Conservation (phyloP, 1,139 yeast species). For the Candida gigantensis region DNA sequence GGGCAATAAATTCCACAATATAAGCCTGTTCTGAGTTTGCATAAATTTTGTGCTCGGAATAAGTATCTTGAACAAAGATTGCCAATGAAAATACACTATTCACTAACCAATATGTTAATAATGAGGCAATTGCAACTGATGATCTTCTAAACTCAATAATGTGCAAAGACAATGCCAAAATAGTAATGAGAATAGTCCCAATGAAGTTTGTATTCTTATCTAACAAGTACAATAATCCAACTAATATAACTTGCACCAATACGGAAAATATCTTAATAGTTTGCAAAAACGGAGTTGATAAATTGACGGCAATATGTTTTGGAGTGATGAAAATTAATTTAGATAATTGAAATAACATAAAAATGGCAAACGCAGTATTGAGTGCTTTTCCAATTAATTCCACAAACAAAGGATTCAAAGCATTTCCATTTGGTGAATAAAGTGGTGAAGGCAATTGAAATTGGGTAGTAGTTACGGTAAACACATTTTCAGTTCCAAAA, state of each 20-base stretch:
- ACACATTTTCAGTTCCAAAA: constrained; percentile 3
- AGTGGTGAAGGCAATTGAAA: constrained; percentile 15
- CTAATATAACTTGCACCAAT: constrained; percentile 8
- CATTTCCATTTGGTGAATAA: constrained; percentile 19
- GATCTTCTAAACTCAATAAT: constrained; percentile 33
- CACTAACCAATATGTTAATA: constrained; percentile 34
- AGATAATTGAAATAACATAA: constrained; percentile 21
- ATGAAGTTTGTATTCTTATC: constrained; percentile 10
- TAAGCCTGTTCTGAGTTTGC: constrained; percentile 18
- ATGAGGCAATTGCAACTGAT: constrained; percentile 27
- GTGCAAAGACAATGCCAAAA: constrained; percentile 33
- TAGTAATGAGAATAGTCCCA: constrained; percentile 12
- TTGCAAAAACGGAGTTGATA: constrained; percentile 13
- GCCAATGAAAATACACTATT: constrained; percentile 19
- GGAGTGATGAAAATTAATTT: constrained; percentile 5
- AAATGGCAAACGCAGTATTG: constrained; percentile 15
- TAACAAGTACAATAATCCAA: constrained; percentile 8
- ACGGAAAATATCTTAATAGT: constrained; percentile 12
- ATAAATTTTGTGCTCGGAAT: constrained; percentile 30
- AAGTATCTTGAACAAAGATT: constrained; percentile 30
- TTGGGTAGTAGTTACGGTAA: background rate
- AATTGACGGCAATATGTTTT: constrained; percentile 8
- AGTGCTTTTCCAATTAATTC: constrained; percentile 20
- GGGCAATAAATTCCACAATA: constrained; percentile 20
- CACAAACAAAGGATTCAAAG: constrained; percentile 36